A percentile compares a stretch with the other conserved stretches of the same genome.
Evolutionary conservation across 2,329 filamentous ascomycete species (phyloP).

Genomic region (Byssothecium circinans): DNA sequence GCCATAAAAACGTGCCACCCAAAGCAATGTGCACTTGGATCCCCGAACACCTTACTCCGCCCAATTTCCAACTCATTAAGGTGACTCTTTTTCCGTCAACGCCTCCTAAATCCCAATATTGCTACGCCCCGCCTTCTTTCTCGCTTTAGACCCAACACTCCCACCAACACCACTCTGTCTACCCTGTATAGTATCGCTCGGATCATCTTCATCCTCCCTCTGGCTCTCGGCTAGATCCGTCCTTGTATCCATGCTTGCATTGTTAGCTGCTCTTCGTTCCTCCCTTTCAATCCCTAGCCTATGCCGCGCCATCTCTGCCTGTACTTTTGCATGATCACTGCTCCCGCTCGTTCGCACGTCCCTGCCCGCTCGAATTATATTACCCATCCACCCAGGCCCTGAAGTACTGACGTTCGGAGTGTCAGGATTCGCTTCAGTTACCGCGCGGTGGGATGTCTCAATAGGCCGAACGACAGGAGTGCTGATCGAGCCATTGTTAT

Average conservation of each 20-base stretch:
- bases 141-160: background rate
- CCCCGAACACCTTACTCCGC: no score
- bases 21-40: no score
- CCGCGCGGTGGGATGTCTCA: constrained; percentile 1
- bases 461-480: background rate
- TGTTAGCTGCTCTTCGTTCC: constrained; percentile 19
- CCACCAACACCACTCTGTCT: constrained; percentile 1
- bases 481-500: background rate
- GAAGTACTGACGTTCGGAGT: background rate
- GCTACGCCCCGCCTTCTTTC: background rate
- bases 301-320: constrained; percentile 41
- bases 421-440: constrained; percentile 3
- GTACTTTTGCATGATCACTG: constrained; percentile 26
- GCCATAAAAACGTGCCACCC: no score
- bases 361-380: constrained; percentile 2
- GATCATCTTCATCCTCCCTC: constrained; percentile 1
- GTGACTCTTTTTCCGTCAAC: no score
- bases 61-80: no score
- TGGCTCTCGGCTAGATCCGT: constrained; percentile 5
- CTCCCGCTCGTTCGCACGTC: constrained; percentile 22
- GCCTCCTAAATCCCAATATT: no score
- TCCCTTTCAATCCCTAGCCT: constrained; percentile 45
- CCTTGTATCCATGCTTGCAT: constrained; percentile 4
- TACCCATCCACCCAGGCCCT: background rate
- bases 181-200: constrained; percentile 2